These are phyloP conservation scores for Fusarium globosum DNA, from an alignment of 2,329 filamentous ascomycete genomes.

Conservation along the genomic window DNA sequence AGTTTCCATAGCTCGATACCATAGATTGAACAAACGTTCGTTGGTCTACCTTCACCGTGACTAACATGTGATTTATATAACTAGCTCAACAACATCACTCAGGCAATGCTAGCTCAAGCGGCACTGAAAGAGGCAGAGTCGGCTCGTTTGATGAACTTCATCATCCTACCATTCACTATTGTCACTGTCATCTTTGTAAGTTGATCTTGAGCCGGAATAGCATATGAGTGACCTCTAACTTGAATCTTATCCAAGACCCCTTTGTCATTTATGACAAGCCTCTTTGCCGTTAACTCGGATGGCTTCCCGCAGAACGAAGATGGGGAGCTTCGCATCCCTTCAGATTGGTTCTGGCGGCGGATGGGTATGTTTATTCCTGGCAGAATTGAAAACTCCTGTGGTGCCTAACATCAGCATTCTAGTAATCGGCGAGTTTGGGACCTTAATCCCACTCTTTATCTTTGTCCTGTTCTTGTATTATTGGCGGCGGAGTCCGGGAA, in stretches of 20 bases:
- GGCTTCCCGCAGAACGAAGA: rapidly evolving
- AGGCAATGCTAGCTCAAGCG: neutral
- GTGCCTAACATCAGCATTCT: too few species aligned
- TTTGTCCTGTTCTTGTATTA: neutral
- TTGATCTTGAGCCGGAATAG: neutral
- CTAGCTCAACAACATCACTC: neutral
- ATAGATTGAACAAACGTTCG: too few species aligned
- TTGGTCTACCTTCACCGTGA: too few species aligned
- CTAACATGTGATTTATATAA: too few species aligned
- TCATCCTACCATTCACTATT: rapidly evolving
- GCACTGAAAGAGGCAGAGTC: rapidly evolving
- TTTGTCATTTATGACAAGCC: neutral
- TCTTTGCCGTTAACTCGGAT: neutral
- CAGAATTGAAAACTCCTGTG: neutral
- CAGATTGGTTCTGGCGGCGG: neutral
- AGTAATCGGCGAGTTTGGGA: neutral
- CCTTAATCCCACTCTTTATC: rapidly evolving
- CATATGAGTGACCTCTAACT: neutral
- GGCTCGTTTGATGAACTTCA: rapidly evolving
- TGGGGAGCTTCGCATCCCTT: neutral
- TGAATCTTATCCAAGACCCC: neutral
- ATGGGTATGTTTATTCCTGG: neutral
- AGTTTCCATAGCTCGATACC: too few species aligned
- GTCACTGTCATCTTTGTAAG: neutral
- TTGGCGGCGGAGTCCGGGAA: too few species aligned